Evolutionary conservation across 2,329 filamentous ascomycete genomes (phyloP), one percentile per base, ranked within the genome.

Genomic region (Calonectria honghensis): DNA sequence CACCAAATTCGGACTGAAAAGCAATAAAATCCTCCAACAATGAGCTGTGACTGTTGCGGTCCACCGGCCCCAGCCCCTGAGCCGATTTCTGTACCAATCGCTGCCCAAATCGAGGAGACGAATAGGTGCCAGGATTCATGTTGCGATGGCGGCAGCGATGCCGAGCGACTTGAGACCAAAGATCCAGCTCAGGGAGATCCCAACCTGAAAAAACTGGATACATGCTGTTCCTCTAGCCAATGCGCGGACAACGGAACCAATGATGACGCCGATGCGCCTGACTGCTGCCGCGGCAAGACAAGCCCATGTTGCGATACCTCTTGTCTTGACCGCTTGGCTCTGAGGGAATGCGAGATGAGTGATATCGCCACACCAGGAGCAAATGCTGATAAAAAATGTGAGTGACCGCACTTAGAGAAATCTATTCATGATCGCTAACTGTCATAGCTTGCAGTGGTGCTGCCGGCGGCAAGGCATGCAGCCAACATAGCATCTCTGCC

Each of bases 391-490:
- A 54, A 39, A 29, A 41, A 52, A 27, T 29, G 65, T 78, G 71
- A 75, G 64, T 14, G 7, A 20, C 20, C 18, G 11, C 32, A 2
- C 14, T 14, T 10, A 2, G 0, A 16, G 32, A 41, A 5, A 11
- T 2, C 2, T 6, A 18, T 11, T 27, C 10, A 14, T 31, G 35
- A 39, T 45, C 73, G 68, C 48, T 14, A 61, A 65, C 51, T 27
- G 45, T 65, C 39, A 18, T 14, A 39, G 57, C n/a, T 57, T 83
- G 79, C 29, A 64, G 31, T 35, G 76, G 74, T 18, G 64, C 37
- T 29, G 54, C 41, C 16, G 77, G 74, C 72, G 83, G 78, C 68
- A 81, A 83, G 57, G 78, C 86, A 37, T 90, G 88, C 76, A 75
- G 73, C 32, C 61, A 83, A 7, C 88, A 90, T 73, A 72, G 74